These are phyloP conservation scores for Medicago arabica DNA, from an alignment of 306 rosid genomes.

Conservation along the genomic window DNA sequence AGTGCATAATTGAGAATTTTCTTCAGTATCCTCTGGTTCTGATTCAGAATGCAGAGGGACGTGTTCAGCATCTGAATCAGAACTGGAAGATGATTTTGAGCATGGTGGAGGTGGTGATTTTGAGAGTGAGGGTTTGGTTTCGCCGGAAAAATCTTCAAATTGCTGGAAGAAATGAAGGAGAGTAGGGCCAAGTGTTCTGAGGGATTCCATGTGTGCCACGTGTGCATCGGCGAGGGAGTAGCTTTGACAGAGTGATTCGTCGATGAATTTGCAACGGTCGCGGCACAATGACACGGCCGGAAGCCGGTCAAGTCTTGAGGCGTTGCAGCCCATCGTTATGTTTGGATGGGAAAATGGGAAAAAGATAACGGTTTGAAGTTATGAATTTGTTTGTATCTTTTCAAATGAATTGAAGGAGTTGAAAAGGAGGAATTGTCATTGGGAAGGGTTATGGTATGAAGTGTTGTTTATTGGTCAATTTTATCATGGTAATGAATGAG, in stretches of 20 bases:
- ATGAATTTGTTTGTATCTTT: conserved; percentile 3
- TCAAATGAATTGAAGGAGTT: not conserved
- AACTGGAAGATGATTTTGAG: conserved; percentile 47
- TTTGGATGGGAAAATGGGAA: not conserved
- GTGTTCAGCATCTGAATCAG: conserved; percentile 43
- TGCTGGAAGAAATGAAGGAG: conserved; percentile 63
- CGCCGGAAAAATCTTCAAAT: conserved; percentile 18
- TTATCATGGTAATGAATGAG: conserved; percentile 23
- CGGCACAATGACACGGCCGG: conserved; percentile 88
- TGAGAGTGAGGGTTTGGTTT: not conserved
- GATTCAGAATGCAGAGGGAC: conserved; percentile 51
- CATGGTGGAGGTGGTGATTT: conserved; percentile 33
- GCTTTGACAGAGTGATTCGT: conserved; percentile 69
- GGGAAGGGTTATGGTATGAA: conserved; percentile 19
- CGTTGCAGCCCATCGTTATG: conserved; percentile 67
- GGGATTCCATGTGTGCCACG: conserved; percentile 68
- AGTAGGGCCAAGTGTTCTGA: conserved; percentile 61
- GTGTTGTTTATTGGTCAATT: conserved; percentile 23
- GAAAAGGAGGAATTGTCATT: conserved; percentile 11
- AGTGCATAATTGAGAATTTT: conserved; percentile 39
- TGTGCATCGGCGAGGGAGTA: conserved; percentile 78
- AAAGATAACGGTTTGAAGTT: not conserved
- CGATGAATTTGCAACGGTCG: conserved; percentile 76
- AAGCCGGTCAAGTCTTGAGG: conserved; percentile 65
- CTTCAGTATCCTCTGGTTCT: conserved; percentile 37